These are phyloP conservation scores for Geopyxis carbonaria DNA, from an alignment of 495 filamentous ascomycete species.

Conservation along the genomic window DNA sequence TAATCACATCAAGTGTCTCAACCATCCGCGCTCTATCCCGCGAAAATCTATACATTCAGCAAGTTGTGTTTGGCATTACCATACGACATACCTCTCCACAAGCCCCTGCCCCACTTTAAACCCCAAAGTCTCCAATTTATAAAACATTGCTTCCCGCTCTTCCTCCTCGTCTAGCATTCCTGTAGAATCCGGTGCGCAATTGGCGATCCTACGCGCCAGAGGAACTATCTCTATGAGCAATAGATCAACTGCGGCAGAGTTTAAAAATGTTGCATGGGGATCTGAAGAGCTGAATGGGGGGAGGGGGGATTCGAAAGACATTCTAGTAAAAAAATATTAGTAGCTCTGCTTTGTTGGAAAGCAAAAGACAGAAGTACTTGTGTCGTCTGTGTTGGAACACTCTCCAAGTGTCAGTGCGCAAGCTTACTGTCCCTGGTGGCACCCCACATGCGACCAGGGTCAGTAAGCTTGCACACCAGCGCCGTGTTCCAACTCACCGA, in stretches of 20 bases:
- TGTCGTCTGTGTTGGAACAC: too few species aligned
- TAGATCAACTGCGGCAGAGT: slow-evolving; percentile 71
- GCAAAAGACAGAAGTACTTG: too few species aligned
- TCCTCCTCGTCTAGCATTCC: slow-evolving; percentile 44
- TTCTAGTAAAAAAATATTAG: slow-evolving; percentile 29
- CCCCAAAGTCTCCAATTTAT: slow-evolving; percentile 65
- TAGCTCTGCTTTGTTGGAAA: too few species aligned
- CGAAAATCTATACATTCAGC: slow-evolving; percentile 47
- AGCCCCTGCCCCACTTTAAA: slow-evolving; percentile 88
- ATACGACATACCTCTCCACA: slow-evolving; percentile 57
- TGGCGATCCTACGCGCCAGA: slow-evolving; percentile 65
- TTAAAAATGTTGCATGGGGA: slow-evolving; percentile 58
- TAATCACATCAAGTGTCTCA: slow-evolving; percentile 80
- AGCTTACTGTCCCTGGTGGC: too few species aligned
- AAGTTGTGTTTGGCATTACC: neutral
- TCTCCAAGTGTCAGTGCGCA: too few species aligned
- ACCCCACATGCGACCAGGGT: too few species aligned
- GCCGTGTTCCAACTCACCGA: too few species aligned
- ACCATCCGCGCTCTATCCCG: slow-evolving; percentile 71
- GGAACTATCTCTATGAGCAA: slow-evolving; percentile 93
- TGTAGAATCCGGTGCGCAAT: slow-evolving; percentile 20
- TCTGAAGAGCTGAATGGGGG: slow-evolving; percentile 59
- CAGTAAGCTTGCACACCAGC: too few species aligned
- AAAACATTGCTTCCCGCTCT: slow-evolving; percentile 64
- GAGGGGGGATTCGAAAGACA: slow-evolving; percentile 59